A percentile compares a stretch with the other conserved stretches of the same genome.
phyloP scores from a whole-genome alignment of 2,329 filamentous ascomycete species.

The Fusarium globosum region DNA sequence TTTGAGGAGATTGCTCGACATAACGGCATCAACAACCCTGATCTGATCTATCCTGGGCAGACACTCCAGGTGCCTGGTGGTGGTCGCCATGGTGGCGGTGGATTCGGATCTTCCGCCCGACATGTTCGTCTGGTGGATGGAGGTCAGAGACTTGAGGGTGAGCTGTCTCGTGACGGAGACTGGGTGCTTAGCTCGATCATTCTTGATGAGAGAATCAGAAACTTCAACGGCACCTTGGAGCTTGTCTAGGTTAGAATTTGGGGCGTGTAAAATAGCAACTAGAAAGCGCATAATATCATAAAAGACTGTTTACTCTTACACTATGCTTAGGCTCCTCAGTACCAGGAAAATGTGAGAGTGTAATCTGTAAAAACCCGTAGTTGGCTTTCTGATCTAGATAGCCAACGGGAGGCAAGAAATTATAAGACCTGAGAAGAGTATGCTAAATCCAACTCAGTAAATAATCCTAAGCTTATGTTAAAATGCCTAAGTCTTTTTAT shows the following conservation, averaged over 20 bases:
- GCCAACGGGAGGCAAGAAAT: background rate
- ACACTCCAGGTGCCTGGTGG: constrained; percentile 50
- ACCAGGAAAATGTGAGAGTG: no score
- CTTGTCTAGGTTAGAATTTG: constrained; percentile 2
- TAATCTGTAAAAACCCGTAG: background rate
- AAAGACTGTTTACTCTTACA: background rate
- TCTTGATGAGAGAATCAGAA: constrained; percentile 51
- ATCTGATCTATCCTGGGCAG: constrained; percentile 57
- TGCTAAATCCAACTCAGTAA: background rate
- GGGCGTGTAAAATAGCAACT: background rate
- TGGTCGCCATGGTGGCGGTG: constrained; percentile 32
- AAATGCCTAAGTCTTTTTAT: background rate
- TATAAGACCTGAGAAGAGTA: background rate
- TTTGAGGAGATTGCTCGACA: constrained; percentile 54
- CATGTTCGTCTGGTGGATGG: constrained; percentile 52
- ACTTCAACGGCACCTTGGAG: constrained; percentile 46
- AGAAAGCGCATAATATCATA: background rate
- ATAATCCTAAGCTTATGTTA: background rate
- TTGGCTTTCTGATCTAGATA: background rate
- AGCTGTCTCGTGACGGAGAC: constrained; percentile 47
- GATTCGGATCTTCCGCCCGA: constrained; percentile 51
- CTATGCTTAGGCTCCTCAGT: no score
- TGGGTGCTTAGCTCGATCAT: constrained; percentile 48
- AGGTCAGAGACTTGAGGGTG: constrained; percentile 50
- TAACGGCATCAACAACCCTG: constrained; percentile 55